phyloP scores from a whole-genome alignment of 2,329 filamentous ascomycete genomes.

The Macrophomina tecta region DNA sequence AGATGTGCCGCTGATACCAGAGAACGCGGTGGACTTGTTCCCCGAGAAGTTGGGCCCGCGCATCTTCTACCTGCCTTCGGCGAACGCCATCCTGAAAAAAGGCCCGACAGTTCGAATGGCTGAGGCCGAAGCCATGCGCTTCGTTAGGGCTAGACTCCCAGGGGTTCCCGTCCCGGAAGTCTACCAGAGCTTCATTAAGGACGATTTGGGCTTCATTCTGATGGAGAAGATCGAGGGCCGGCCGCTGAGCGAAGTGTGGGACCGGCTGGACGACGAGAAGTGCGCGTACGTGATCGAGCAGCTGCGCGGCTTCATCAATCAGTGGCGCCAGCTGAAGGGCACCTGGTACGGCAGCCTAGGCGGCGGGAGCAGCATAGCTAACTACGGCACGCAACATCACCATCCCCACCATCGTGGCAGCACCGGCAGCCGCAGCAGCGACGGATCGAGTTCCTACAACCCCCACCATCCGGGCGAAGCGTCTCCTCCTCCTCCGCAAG shows the following conservation, averaged over 20 bases:
- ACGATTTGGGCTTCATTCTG: conserved; percentile 29
- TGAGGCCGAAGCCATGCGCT: conserved; percentile 26
- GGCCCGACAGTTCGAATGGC: conserved; percentile 25
- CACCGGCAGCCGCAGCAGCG: conserved; percentile 7
- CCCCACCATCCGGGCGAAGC: conserved; percentile 6
- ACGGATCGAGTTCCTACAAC: conserved; percentile 11
- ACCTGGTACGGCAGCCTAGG: conserved; percentile 31
- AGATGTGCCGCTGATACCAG: conserved; percentile 25
- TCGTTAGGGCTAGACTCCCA: conserved; percentile 6
- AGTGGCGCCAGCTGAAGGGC: conserved; percentile 30
- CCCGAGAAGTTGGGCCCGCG: conserved; percentile 26
- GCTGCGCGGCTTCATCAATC: conserved; percentile 29
- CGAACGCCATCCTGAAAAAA: conserved; percentile 26
- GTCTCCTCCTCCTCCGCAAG: neutral
- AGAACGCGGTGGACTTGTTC: conserved; percentile 26
- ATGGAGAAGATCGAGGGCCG: conserved; percentile 33
- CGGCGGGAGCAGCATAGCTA: conserved; percentile 30
- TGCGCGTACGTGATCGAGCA: conserved; percentile 28
- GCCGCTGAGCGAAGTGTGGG: conserved; percentile 30
- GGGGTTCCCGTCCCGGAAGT: conserved; percentile 17
- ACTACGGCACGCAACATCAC: conserved; percentile 22
- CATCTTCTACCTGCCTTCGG: conserved; percentile 26
- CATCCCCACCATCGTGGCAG: conserved; percentile 11
- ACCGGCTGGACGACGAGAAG: conserved; percentile 24
- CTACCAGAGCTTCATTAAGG: conserved; percentile 27